These are phyloP conservation scores for Pichia terricola DNA, from an alignment of 1,139 yeast genomes.

Conservation along the genomic window DNA sequence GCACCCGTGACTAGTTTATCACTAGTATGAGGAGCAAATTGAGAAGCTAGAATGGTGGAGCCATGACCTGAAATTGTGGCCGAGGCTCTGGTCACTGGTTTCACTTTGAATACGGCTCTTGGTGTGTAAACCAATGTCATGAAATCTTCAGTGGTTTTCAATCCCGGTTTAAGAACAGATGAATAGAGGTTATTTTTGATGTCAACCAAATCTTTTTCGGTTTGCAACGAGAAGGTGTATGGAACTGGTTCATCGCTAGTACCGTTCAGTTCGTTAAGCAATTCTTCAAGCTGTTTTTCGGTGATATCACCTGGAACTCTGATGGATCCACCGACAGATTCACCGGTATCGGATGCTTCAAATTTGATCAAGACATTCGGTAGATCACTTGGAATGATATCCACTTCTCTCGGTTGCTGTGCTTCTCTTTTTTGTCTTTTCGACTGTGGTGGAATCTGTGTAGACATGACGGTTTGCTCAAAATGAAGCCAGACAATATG, in stretches of 20 bases:
- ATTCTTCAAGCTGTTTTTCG: conserved; percentile 79
- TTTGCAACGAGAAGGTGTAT: conserved; percentile 65
- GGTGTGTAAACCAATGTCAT: conserved; percentile 89
- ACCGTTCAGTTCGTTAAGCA: conserved; percentile 64
- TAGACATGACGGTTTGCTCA: conserved; percentile 52
- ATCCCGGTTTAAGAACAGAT: conserved; percentile 77
- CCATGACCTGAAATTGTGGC: conserved; percentile 96
- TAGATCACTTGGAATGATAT: conserved; percentile 63
- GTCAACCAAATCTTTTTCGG: conserved; percentile 50
- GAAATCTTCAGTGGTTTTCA: conserved; percentile 87
- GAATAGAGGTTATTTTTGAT: conserved; percentile 67
- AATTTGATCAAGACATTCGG: conserved; percentile 85
- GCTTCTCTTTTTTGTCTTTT: conserved; percentile 82
- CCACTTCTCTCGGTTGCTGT: conserved; percentile 70
- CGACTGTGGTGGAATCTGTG: conserved; percentile 87
- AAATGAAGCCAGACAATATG: no score
- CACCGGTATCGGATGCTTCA: conserved; percentile 95
- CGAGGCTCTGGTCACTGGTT: conserved; percentile 82
- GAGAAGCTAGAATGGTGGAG: conserved; percentile 81
- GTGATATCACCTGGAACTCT: conserved; percentile 88
- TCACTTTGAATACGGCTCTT: conserved; percentile 87
- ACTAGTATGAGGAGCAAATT: conserved; percentile 86
- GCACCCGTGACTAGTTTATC: conserved; percentile 90
- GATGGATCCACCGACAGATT: conserved; percentile 70
- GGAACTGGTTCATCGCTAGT: conserved; percentile 80